Conservation (phyloP, 2,329 filamentous ascomycete genomes). For the Arthrobotrys iridis region DNA sequence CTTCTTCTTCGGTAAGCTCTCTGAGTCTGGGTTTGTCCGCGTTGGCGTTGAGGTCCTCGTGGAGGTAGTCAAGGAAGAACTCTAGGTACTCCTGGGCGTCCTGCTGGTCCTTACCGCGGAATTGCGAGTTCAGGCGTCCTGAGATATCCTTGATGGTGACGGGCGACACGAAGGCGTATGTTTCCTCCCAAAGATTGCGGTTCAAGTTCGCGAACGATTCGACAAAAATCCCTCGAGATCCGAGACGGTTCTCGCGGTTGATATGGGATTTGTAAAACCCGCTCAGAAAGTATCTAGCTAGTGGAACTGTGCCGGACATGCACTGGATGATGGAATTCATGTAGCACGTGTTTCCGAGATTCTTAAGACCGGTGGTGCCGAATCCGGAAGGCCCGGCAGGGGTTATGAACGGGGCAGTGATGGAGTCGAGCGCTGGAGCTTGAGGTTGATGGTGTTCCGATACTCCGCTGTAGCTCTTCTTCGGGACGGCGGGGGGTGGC, state of each 20-base stretch:
- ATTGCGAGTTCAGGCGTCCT: constrained; percentile 71
- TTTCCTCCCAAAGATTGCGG: constrained; percentile 56
- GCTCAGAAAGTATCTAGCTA: constrained; percentile 88
- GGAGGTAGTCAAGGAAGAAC: constrained; percentile 81
- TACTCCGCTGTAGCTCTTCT: constrained; percentile 82
- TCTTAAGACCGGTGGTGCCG: constrained; percentile 77
- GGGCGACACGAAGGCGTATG: constrained; percentile 57
- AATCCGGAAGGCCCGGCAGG: constrained; percentile 74
- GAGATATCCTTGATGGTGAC: constrained; percentile 67
- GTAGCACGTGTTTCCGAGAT: constrained; percentile 97
- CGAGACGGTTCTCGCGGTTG: constrained; percentile 85
- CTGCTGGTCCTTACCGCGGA: constrained; percentile 81
- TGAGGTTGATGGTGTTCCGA: constrained; percentile 77
- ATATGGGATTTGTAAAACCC: constrained; percentile 80
- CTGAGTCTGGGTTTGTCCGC: constrained; percentile 70
- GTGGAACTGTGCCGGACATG: constrained; percentile 89
- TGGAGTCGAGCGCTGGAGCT: constrained; percentile 76
- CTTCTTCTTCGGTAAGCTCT: constrained; percentile 70
- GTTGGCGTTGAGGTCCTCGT: constrained; percentile 82
- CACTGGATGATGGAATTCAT: constrained; percentile 99
- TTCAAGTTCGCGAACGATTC: constrained; percentile 69
- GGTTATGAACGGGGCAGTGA: constrained; percentile 72
- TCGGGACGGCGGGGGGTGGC: constrained; percentile 68
- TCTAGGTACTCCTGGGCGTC: constrained; percentile 90
- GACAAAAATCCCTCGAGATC: constrained; percentile 64